Base-by-base conservation (phyloP, 2,329 filamentous ascomycete genomes). In the Microsporum ferrugineum region DNA sequence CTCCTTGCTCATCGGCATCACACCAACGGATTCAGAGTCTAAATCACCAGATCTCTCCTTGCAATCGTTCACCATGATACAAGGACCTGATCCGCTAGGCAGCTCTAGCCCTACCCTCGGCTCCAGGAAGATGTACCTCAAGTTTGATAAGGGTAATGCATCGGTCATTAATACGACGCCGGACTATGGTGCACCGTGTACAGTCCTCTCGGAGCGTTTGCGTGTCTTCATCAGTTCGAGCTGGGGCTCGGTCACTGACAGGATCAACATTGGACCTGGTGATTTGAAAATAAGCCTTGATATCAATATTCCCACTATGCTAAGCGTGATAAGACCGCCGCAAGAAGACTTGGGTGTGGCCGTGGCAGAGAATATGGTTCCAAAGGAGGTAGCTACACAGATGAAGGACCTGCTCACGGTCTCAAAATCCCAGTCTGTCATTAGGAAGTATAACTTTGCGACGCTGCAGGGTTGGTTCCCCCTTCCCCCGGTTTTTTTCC, bases 301-400 rank as follows among this genome's bases (percentile, higher is more conserved):
- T 65, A 81, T 87, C 36, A 78, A 80, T 60, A 81, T 84, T 59
- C 79, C 80, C 27, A 84, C 83, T 57, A 77, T 84, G 12, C 74
- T 94, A 56, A 83, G 84, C 64, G 74, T 92, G 41, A 78, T 88
- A 61, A 86, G 91, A 43, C 84, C 87, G 62, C 82, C 85, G 1
- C 91, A 95, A 72, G 78, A 83, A 61, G 90, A 95, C 69, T 77
- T 92, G 72, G 90, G 88, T 0, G 79, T 91, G 60, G 87, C 88
- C 0, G 78, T 95, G 47, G 86, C 84, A 0, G 87, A 90, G 65
- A 82, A 84, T 36, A 80, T 86, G 62, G 78, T 84, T 12, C 74
- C 82, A 27, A 82, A 82, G 63, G 85, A 88, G 61, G 74, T 87
- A 39, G 78, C 84, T 0, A 80, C 82, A 34, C 84, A 84, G 55